Evolutionary conservation across 371 early-diverging fungal genomes (phyloP).

Genomic region (Cokeromyces recurvatus): DNA sequence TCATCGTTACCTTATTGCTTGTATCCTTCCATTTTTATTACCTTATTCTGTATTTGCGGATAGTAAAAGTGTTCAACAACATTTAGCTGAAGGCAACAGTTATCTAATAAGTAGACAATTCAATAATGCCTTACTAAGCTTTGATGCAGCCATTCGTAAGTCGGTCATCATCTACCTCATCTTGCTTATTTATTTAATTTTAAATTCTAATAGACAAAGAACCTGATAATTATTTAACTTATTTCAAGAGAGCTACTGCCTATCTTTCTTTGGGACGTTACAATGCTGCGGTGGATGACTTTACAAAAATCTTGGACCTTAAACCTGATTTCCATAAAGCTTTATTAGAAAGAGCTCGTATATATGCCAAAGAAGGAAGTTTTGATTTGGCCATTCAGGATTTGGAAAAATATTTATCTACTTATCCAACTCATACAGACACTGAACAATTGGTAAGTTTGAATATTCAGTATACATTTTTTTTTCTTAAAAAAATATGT

Average conservation of each 20-base stretch:
- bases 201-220: conserved; percentile 45
- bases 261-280: conserved; percentile 74
- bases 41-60: conserved; percentile 29
- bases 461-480: neutral
- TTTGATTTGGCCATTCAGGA: conserved; percentile 57
- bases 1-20: conserved; percentile 24
- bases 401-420: conserved; percentile 37
- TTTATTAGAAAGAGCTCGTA: conserved; percentile 74
- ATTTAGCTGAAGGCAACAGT: conserved; percentile 59
- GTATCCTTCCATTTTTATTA: conserved; percentile 28
- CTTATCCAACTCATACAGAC: conserved; percentile 35
- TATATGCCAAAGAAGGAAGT: conserved; percentile 69
- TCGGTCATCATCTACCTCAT: too few species aligned
- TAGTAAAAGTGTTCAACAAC: conserved; percentile 48
- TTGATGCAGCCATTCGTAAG: conserved; percentile 70
- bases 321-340: conserved; percentile 85
- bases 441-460: conserved; percentile 24
- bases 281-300: conserved; percentile 73
- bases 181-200: neutral
- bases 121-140: conserved; percentile 65
- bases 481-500: neutral
- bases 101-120: conserved; percentile 49
- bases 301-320: conserved; percentile 71
- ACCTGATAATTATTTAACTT: conserved; percentile 73
- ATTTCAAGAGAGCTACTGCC: conserved; percentile 83